phyloP scores from a whole-genome alignment of 2,329 filamentous ascomycete species.

The Zalaria sp. region DNA sequence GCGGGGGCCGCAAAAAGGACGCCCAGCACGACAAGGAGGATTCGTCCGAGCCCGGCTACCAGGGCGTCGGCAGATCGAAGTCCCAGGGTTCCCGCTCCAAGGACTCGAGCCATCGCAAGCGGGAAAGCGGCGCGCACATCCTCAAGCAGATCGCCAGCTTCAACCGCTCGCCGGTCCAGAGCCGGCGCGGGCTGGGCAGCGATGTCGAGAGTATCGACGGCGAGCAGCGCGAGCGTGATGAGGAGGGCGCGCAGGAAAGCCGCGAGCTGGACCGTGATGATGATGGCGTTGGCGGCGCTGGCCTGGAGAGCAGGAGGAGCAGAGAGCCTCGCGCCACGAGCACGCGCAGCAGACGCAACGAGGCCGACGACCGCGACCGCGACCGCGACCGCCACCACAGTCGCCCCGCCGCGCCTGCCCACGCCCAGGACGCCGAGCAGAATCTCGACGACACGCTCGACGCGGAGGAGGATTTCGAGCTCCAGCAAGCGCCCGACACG shows the following conservation, averaged over 20 bases:
- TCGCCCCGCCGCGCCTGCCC: not conserved
- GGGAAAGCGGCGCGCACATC: constrained; percentile 19
- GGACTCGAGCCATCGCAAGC: constrained; percentile 8
- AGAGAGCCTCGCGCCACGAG: not conserved
- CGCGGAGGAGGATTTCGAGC: constrained; percentile 14
- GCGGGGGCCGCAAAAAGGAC: constrained; percentile 13
- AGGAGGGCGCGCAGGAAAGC: not conserved
- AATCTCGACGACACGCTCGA: constrained; percentile 9
- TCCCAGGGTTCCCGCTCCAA: constrained; percentile 9
- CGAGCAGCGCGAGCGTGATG: not conserved
- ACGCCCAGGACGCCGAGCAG: constrained; percentile 9
- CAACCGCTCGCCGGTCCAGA: constrained; percentile 21
- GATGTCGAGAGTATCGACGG: not conserved
- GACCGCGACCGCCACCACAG: not conserved
- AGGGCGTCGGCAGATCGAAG: constrained; percentile 10
- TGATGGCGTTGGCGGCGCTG: not conserved
- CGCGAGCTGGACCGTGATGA: not conserved
- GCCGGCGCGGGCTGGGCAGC: constrained; percentile 9
- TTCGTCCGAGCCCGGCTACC: constrained; percentile 1
- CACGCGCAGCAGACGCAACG: not conserved
- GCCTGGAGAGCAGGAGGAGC: not conserved
- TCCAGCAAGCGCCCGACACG: constrained; percentile 11
- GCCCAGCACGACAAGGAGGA: constrained; percentile 7
- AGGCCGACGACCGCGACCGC: not conserved
- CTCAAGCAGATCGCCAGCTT: constrained; percentile 23